A percentile compares a stretch with the other conserved stretches of the same genome.
Conservation (phyloP, 495 filamentous ascomycete genomes). For the Aspergillus homomorphus region DNA sequence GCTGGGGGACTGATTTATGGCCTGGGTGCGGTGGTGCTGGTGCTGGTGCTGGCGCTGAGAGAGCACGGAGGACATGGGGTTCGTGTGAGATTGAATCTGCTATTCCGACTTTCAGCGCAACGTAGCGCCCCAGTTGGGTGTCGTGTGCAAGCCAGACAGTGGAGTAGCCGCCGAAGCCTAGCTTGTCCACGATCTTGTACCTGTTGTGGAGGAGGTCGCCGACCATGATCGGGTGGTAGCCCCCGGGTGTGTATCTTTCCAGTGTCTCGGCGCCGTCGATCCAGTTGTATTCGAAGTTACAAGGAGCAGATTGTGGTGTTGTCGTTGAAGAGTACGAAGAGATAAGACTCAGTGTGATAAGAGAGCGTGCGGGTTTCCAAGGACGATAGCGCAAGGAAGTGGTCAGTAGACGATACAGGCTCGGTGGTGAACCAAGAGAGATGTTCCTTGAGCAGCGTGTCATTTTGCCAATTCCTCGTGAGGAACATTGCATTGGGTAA, state of each 20-base stretch:
- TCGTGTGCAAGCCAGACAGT: slow-evolving; percentile 57
- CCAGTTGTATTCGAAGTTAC: slow-evolving; percentile 30
- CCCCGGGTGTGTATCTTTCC: slow-evolving; percentile 32
- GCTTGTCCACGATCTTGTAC: slow-evolving; percentile 52
- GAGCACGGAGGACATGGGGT: slow-evolving; percentile 23
- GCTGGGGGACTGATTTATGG: slow-evolving; percentile 11
- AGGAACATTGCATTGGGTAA: too few species aligned
- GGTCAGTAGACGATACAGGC: too few species aligned
- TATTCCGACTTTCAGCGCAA: slow-evolving; percentile 33
- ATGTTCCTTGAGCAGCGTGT: too few species aligned
- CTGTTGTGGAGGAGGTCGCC: slow-evolving; percentile 32
- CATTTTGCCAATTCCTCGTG: too few species aligned
- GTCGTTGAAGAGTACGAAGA: background rate
- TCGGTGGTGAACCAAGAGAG: too few species aligned
- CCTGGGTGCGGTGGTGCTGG: slow-evolving; percentile 17
- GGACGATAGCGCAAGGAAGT: too few species aligned
- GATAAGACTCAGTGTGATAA: too few species aligned
- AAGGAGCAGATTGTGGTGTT: slow-evolving; percentile 1
- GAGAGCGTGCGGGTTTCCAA: too few species aligned
- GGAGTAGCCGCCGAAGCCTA: slow-evolving; percentile 50
- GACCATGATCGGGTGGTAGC: slow-evolving; percentile 48
- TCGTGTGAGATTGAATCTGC: slow-evolving; percentile 20
- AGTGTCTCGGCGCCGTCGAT: slow-evolving; percentile 33
- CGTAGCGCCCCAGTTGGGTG: slow-evolving; percentile 24
- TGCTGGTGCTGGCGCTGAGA: slow-evolving; percentile 13